Percentiles rank a stretch among this genome's conserved stretches.
phyloP scores from a whole-genome alignment of 306 rosid species.

The Macrotyloma uniflorum region DNA sequence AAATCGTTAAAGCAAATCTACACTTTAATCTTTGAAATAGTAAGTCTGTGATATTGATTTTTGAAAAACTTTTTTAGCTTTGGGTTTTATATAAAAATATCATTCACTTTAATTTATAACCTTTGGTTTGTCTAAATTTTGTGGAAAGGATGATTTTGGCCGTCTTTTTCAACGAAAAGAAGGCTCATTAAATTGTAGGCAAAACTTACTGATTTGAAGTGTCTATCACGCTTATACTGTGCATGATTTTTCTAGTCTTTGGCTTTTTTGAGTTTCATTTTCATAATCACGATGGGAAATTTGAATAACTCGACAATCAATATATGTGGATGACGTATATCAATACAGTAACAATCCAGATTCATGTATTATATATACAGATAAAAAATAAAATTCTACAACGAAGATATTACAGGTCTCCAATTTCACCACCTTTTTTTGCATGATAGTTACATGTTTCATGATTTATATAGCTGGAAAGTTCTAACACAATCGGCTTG shows the following conservation, averaged over 20 bases:
- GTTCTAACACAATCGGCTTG: not conserved
- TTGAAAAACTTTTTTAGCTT: not conserved
- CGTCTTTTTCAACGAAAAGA: not conserved
- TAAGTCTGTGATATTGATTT: not conserved
- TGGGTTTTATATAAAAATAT: not conserved
- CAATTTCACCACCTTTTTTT: not conserved
- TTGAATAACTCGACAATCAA: not conserved
- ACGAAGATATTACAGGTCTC: not conserved
- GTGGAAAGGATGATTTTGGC: not conserved
- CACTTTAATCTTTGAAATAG: not conserved
- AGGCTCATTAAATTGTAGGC: too few relatives aligned
- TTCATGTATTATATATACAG: not conserved
- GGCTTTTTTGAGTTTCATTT: not conserved
- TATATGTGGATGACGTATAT: not conserved
- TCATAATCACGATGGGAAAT: not conserved
- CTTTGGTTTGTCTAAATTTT: not conserved
- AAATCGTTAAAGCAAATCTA: not conserved
- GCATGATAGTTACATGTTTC: not conserved
- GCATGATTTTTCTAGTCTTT: not conserved
- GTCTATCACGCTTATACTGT: not conserved
- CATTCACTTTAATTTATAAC: not conserved
- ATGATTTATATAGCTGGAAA: constrained; percentile 8
- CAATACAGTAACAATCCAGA: not conserved
- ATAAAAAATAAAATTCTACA: not conserved
- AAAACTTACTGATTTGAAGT: not conserved